These are phyloP conservation scores for Uncinocarpus reesii DNA, from an alignment of 2,329 filamentous ascomycete genomes.

Conservation along the genomic window DNA sequence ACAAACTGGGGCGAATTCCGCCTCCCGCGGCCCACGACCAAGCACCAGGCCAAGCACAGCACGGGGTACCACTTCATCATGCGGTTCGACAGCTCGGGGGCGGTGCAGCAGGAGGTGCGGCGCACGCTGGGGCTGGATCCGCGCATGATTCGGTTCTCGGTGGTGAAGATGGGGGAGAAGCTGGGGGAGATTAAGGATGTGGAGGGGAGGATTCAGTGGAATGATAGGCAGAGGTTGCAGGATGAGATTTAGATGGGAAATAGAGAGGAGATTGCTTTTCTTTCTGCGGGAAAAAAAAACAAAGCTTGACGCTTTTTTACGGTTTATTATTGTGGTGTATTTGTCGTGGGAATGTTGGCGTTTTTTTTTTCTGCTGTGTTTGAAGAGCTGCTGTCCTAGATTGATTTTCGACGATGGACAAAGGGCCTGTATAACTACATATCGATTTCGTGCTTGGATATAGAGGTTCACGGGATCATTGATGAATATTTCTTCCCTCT, in stretches of 20 bases:
- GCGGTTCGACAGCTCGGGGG: constrained; percentile 75
- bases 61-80: constrained; percentile 95
- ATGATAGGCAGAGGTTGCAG: constrained; percentile 24
- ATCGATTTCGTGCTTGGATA: constrained; percentile 3
- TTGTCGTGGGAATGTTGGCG: not conserved
- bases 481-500: not conserved
- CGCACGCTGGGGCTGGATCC: constrained; percentile 75
- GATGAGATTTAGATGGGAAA: constrained; percentile 8
- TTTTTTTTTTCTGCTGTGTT: too few species aligned
- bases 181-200: constrained; percentile 52
- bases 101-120: constrained; percentile 64
- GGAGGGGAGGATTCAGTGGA: constrained; percentile 47
- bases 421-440: constrained; percentile 1
- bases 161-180: constrained; percentile 72
- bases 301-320: too few species aligned
- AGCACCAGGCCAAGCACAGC: constrained; percentile 72
- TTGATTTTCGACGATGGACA: not conserved
- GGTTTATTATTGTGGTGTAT: too few species aligned
- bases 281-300: too few species aligned
- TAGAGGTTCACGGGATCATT: not conserved
- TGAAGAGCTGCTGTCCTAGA: not conserved
- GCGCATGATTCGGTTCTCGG: constrained; percentile 73
- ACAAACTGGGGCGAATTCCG: constrained; percentile 92
- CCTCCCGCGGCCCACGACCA: constrained; percentile 67
- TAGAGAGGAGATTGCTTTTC: too few species aligned